Evolutionary conservation across 805 yeast genomes (phyloP).

Genomic region (Teunomyces pallodes): DNA sequence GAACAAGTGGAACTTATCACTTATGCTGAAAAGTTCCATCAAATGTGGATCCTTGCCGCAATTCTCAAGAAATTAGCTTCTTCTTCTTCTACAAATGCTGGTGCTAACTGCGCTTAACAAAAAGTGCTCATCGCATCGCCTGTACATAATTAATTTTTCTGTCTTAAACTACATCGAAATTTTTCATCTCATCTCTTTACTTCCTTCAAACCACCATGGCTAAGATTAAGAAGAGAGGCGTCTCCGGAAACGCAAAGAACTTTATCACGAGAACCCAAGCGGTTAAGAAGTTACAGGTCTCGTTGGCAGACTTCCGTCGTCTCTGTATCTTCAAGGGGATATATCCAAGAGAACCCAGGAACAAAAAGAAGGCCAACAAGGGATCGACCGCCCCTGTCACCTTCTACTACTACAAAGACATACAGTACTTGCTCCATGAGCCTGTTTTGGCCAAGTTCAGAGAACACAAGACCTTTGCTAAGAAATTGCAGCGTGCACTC

Average conservation of each 20-base stretch:
- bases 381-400: slow-evolving; percentile 97
- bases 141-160: background rate
- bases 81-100: too few species aligned
- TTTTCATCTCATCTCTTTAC: slow-evolving; percentile 11
- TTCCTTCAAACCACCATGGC: slow-evolving; percentile 36
- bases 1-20: slow-evolving; percentile 9
- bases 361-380: slow-evolving; percentile 94
- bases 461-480: slow-evolving; percentile 92
- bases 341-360: slow-evolving; percentile 94
- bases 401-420: slow-evolving; percentile 90
- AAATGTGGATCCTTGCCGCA: slow-evolving; percentile 28
- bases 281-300: slow-evolving; percentile 83
- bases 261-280: slow-evolving; percentile 95
- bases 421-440: slow-evolving; percentile 92
- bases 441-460: slow-evolving; percentile 89
- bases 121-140: background rate
- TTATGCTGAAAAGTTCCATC: slow-evolving; percentile 22
- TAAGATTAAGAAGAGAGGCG: slow-evolving; percentile 78
- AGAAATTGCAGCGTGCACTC: slow-evolving; percentile 82
- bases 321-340: slow-evolving; percentile 97
- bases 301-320: slow-evolving; percentile 94
- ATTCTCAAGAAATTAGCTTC: slow-evolving; percentile 11
- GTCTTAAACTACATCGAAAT: background rate
- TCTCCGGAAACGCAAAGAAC: slow-evolving; percentile 86
- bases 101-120: too few species aligned